A percentile compares a stretch with the other conserved stretches of the same genome.
These are phyloP conservation scores for Candida nanaspora DNA, from an alignment of 805 yeast species.

Conservation along the genomic window DNA sequence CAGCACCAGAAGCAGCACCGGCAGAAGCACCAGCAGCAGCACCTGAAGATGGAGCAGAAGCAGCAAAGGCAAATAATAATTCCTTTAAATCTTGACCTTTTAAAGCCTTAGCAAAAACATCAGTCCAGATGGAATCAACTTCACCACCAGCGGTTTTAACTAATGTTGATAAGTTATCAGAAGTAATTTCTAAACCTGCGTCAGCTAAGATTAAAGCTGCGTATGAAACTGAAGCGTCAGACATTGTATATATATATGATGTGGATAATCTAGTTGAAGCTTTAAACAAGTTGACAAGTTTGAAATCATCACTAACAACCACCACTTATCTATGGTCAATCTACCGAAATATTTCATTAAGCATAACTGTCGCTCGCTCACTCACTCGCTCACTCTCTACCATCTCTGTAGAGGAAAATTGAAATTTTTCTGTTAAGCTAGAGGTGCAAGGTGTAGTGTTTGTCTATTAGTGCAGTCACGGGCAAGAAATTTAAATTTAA, in stretches of 20 bases:
- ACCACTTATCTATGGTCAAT: too few species aligned
- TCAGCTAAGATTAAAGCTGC: slow-evolving; percentile 98
- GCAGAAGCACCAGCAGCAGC: slow-evolving; percentile 59
- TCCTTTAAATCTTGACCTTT: slow-evolving; percentile 80
- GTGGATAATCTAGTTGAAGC: too few species aligned
- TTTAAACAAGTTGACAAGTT: too few species aligned
- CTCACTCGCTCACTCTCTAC: too few species aligned
- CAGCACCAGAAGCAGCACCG: slow-evolving; percentile 57
- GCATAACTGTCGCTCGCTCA: too few species aligned
- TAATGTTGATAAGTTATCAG: slow-evolving; percentile 75
- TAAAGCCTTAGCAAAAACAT: slow-evolving; percentile 82
- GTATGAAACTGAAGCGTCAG: slow-evolving; percentile 93
- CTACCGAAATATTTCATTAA: too few species aligned
- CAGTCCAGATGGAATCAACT: slow-evolving; percentile 81
- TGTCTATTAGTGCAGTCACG: background rate
- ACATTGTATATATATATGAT: slow-evolving; percentile 41
- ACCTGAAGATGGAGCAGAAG: slow-evolving; percentile 71
- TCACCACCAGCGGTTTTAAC: slow-evolving; percentile 78
- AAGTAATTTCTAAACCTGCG: slow-evolving; percentile 81
- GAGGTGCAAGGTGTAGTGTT: background rate
- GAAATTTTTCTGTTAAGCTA: too few species aligned
- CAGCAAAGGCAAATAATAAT: slow-evolving; percentile 50
- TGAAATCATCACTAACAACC: too few species aligned
- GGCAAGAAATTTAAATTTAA: too few species aligned
- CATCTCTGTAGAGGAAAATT: too few species aligned